phyloP scores from a whole-genome alignment of 495 filamentous ascomycete species.

The Xylaria grammica region DNA sequence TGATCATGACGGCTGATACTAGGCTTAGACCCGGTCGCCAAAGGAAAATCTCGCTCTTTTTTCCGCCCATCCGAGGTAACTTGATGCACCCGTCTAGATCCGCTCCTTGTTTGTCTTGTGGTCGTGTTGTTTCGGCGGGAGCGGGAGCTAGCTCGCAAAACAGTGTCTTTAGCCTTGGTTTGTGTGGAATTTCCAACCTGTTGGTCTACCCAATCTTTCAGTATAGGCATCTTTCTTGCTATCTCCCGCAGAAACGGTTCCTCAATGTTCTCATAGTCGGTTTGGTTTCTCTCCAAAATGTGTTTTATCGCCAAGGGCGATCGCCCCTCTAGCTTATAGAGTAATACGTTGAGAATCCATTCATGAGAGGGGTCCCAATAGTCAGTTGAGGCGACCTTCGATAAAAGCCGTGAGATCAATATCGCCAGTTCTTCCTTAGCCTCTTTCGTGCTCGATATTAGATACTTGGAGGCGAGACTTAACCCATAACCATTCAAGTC shows the following conservation, averaged over 20 bases:
- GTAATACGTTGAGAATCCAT: slow-evolving; percentile 19
- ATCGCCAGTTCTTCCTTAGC: slow-evolving; percentile 7
- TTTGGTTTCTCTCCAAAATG: slow-evolving; percentile 6
- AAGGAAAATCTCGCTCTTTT: background rate
- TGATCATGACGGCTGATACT: background rate
- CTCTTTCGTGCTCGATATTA: slow-evolving; percentile 9
- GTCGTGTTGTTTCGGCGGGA: background rate
- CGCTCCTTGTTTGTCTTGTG: background rate
- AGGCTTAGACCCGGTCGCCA: background rate
- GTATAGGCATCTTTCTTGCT: slow-evolving; percentile 16
- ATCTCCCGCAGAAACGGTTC: slow-evolving; percentile 12
- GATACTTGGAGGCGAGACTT: slow-evolving; percentile 13
- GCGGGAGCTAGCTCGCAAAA: background rate
- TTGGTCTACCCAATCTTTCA: slow-evolving; percentile 12
- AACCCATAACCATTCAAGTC: slow-evolving; percentile 12
- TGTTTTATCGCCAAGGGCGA: slow-evolving; percentile 10
- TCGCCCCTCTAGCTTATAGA: slow-evolving; percentile 17
- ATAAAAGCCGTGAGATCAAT: slow-evolving; percentile 7
- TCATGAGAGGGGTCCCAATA: slow-evolving; percentile 11
- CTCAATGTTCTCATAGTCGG: slow-evolving; percentile 1
- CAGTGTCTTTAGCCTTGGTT: background rate
- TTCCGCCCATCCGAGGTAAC: background rate
- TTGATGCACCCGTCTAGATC: background rate
- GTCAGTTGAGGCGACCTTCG: slow-evolving; percentile 8
- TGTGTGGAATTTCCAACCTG: background rate